Evolutionary conservation across 1,284 basidiomycete species (phyloP).

Genomic region (Trichosporon sp.): DNA sequence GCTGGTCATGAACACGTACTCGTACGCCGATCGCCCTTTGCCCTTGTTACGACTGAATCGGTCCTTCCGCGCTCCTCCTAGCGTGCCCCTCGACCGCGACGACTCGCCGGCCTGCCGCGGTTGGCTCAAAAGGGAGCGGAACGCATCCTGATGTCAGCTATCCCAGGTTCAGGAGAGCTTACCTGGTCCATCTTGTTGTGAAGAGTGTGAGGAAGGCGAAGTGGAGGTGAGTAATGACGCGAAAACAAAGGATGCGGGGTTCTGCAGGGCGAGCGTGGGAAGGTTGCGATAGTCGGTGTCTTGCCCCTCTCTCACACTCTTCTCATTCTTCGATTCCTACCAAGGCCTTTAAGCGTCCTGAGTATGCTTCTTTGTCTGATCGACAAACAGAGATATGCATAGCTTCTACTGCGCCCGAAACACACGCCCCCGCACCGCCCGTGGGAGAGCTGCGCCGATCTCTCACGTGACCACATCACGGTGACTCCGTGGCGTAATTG

Average conservation of each 20-base stretch:
- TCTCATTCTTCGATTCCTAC: no score
- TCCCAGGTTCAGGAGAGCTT: not conserved
- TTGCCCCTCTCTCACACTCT: no score
- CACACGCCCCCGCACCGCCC: not conserved
- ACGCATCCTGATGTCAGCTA: conserved; percentile 33
- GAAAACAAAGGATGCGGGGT: not conserved
- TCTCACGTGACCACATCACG: not conserved
- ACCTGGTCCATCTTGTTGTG: conserved; percentile 31
- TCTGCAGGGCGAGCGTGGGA: not conserved
- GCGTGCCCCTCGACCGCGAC: conserved; percentile 21
- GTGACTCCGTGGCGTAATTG: not conserved
- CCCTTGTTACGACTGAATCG: not conserved
- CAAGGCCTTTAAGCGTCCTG: no score
- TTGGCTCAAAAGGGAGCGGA: conserved; percentile 36
- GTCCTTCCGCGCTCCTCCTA: conserved; percentile 25
- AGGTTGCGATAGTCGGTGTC: no score
- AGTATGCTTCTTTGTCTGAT: no score
- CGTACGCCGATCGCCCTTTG: not conserved
- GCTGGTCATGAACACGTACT: not conserved
- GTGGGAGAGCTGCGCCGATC: not conserved
- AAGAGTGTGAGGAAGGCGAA: not conserved
- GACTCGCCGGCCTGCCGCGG: conserved; percentile 26
- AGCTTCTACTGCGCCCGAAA: no score
- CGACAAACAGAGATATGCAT: no score
- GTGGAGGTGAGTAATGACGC: not conserved